Conservation (phyloP, 2,329 filamentous ascomycete genomes). For the Sclerotinia subarctica region DNA sequence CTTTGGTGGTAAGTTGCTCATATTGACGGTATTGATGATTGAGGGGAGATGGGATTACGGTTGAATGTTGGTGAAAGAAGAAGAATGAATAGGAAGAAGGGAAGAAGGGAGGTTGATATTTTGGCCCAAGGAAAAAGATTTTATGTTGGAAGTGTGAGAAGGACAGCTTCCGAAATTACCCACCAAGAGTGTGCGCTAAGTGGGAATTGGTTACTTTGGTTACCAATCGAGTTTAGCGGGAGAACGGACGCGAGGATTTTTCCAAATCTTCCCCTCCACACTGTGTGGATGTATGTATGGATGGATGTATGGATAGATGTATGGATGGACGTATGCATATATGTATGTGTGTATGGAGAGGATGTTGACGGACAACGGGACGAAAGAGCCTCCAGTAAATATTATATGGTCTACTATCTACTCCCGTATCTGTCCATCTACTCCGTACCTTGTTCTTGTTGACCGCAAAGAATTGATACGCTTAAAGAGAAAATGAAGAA, state of each 20-base stretch:
- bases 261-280: not conserved
- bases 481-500: not conserved
- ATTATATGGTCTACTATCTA: no score
- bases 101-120: constrained; percentile 28
- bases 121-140: constrained; percentile 26
- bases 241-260: constrained; percentile 10
- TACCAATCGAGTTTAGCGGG: not conserved
- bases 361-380: no score
- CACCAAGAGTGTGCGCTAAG: constrained; percentile 16
- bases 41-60: constrained; percentile 55
- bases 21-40: constrained; percentile 38
- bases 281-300: no score
- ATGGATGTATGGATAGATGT: no score
- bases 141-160: constrained; percentile 27
- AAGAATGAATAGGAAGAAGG: constrained; percentile 31
- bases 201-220: not conserved
- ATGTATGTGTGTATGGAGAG: no score
- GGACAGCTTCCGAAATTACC: constrained; percentile 25
- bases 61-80: constrained; percentile 27
- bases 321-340: no score
- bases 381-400: no score
- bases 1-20: constrained; percentile 52
- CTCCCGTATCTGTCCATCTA: no score
- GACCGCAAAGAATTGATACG: not conserved
- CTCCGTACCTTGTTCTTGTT: not conserved